phyloP scores from a whole-genome alignment of 139 green algal species.

The Axilococcus clingmanii region DNA sequence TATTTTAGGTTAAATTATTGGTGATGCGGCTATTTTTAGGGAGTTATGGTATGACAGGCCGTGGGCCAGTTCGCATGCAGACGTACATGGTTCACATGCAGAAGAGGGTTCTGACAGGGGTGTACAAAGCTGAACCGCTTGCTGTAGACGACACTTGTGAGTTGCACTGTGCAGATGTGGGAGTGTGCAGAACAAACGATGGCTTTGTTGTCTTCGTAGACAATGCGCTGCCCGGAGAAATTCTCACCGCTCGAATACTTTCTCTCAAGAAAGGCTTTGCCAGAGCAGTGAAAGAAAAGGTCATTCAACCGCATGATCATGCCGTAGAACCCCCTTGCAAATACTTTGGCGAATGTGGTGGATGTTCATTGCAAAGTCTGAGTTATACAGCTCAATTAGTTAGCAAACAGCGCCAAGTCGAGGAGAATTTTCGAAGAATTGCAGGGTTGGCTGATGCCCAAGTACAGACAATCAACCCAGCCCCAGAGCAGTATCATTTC shows the following conservation, averaged over 20 bases:
- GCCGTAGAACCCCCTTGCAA: conserved; percentile 41
- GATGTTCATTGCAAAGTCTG: conserved; percentile 73
- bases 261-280: conserved; percentile 20
- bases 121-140: too few relatives aligned
- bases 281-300: conserved; percentile 35
- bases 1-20: too few relatives aligned
- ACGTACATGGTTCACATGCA: too few relatives aligned
- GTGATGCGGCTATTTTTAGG: too few relatives aligned
- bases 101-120: too few relatives aligned
- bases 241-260: conserved; percentile 24
- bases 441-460: conserved; percentile 33
- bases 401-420: conserved; percentile 58
- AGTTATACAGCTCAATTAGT: conserved; percentile 60
- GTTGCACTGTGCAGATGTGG: too few relatives aligned
- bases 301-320: conserved; percentile 25
- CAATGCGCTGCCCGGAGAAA: conserved; percentile 62
- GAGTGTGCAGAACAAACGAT: conserved; percentile 40
- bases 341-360: conserved; percentile 63
- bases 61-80: too few relatives aligned
- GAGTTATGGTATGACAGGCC: too few relatives aligned
- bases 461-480: conserved; percentile 35
- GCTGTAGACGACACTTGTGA: too few relatives aligned
- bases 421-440: conserved; percentile 49
- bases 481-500: conserved; percentile 41
- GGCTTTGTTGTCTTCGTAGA: conserved; percentile 57